Evolutionary conservation across 2,329 filamentous ascomycete genomes (phyloP), one percentile per base, ranked within the genome.

Genomic region (Bipolaris bicolor): DNA sequence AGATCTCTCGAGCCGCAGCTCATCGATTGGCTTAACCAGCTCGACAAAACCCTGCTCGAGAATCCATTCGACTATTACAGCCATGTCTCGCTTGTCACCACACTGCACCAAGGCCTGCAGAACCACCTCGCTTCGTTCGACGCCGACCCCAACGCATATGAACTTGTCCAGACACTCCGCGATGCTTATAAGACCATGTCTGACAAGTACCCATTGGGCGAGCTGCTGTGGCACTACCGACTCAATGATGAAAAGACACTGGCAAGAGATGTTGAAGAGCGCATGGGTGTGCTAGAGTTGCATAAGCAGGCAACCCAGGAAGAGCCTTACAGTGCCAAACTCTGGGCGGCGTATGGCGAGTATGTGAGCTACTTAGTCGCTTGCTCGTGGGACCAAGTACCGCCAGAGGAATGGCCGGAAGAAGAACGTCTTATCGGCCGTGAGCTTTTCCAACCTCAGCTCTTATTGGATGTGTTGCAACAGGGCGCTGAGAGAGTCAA

Each of bases 341-440:
- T 94, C 39, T 95, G 91, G 91, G 83, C 88, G 58, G 83, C 87
- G 26, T 94, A 93, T 71, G 91, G 88, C 75, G 87, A 92, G 67
- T 94, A 89, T 77, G 87, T 93, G 61, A 88, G 88, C 82, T 84
- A 85, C 18, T 85, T 92, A 10, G 88, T 90, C 74, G 82, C 82
- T 49, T 85, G 86, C 63, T 87, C 85, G 66, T 85, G 88, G 72
- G 83, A 82, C 56, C 76, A 78, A 52, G 81, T 84, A 9, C 70
- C 72, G 6, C 74, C 73, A 26, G 73, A 76, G 51, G 69, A 73
- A 24, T 83, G 80, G 85, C 78, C 87, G 6, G 83, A 86, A 26
- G 89, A 92, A 26, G 90, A 93, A 65, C 86, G 86, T 67, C 77
- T 84, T 49, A 79, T 90, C 57, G 90, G 88, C 49, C 84, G 85